Percentiles rank a stretch among this genome's conserved stretches.
Evolutionary conservation across 2,329 filamentous ascomycete species (phyloP).

Genomic region (Sphaerulina populicola): DNA sequence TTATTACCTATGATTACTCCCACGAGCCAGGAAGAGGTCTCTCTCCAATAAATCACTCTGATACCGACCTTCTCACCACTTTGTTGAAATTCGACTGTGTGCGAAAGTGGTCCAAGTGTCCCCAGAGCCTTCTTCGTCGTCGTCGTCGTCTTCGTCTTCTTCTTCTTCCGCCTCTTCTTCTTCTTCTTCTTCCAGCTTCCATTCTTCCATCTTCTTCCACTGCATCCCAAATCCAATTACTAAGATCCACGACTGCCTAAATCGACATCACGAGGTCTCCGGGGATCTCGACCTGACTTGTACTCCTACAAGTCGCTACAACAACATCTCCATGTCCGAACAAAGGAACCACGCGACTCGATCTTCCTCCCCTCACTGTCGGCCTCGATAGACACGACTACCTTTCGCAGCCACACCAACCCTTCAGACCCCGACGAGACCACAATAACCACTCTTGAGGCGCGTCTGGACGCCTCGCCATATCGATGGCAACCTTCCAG

Average conservation of each 20-base stretch:
- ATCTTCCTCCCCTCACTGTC: slow-evolving; percentile 26
- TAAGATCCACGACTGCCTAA: slow-evolving; percentile 4
- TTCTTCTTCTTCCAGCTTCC: not conserved
- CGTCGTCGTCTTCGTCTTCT: no score
- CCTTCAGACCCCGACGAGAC: slow-evolving; percentile 10
- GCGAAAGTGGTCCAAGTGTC: slow-evolving; percentile 1
- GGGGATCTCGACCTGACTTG: slow-evolving; percentile 14
- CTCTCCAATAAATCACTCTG: no score
- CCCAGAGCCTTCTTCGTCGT: not conserved
- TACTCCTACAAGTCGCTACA: slow-evolving; percentile 6
- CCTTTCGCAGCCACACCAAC: not conserved
- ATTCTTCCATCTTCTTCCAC: slow-evolving; percentile 9
- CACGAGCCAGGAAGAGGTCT: no score
- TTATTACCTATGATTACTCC: no score
- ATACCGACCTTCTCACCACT: not conserved
- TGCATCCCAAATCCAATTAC: slow-evolving; percentile 11
- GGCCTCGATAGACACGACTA: slow-evolving; percentile 21
- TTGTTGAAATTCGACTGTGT: slow-evolving; percentile 1
- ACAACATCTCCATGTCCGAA: slow-evolving; percentile 27
- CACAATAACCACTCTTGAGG: slow-evolving; percentile 20
- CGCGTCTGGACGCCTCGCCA: slow-evolving; percentile 32
- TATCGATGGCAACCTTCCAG: slow-evolving; percentile 31
- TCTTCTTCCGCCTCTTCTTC: slow-evolving; percentile 1
- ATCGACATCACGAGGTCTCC: slow-evolving; percentile 11
- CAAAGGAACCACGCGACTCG: slow-evolving; percentile 20